Percentiles rank a stretch among this genome's conserved stretches.
Conservation (phyloP, 148 eudicot species). For the Persicaria tinctoria region DNA sequence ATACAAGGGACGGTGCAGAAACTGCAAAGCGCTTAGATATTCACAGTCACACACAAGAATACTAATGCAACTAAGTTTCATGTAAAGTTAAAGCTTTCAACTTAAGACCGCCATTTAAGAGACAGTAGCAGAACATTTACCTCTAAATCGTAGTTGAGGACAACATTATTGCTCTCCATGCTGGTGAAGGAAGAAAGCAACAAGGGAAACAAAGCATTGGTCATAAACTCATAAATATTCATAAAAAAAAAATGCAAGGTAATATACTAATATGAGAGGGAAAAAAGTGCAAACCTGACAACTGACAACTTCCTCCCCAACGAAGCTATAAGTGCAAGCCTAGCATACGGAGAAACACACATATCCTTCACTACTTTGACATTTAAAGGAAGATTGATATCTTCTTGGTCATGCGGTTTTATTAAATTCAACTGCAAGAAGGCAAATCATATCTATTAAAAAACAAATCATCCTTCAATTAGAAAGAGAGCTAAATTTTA, state of each 20-base stretch:
- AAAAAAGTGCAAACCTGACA: slow-evolving; percentile 37
- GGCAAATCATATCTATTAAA: background rate
- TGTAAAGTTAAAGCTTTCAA: background rate
- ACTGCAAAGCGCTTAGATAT: background rate
- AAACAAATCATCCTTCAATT: background rate
- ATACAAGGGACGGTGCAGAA: background rate
- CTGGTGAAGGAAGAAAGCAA: slow-evolving; percentile 27
- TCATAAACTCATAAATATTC: background rate
- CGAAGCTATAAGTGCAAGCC: slow-evolving; percentile 62
- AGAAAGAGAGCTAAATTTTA: background rate
- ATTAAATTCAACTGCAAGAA: slow-evolving; percentile 58
- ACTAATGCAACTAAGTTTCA: background rate
- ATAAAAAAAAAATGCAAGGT: background rate
- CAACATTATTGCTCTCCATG: slow-evolving; percentile 58
- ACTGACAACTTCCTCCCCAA: slow-evolving; percentile 69
- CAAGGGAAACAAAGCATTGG: slow-evolving; percentile 13
- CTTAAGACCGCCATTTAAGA: background rate
- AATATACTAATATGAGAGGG: background rate
- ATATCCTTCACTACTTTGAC: slow-evolving; percentile 64
- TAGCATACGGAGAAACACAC: slow-evolving; percentile 47
- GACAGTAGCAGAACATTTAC: slow-evolving; percentile 29
- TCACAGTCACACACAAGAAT: background rate
- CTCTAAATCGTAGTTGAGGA: slow-evolving; percentile 68
- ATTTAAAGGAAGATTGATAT: slow-evolving; percentile 47
- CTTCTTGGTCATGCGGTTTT: slow-evolving; percentile 51